A percentile compares a stretch with the other conserved stretches of the same genome.
Conservation (phyloP, 306 rosid genomes). For the Rosa multiflora region DNA sequence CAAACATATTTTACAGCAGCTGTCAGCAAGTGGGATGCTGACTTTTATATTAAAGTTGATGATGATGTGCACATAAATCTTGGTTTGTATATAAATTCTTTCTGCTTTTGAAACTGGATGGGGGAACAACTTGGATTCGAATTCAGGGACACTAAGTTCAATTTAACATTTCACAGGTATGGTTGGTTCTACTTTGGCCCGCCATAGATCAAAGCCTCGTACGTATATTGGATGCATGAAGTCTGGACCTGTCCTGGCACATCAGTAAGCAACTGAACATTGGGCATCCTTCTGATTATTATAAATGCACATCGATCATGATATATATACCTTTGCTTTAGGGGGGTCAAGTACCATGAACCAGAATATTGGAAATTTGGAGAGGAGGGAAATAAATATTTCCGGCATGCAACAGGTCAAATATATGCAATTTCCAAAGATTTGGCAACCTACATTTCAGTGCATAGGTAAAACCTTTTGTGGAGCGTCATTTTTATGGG, state of each 20-base stretch:
- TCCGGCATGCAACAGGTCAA: constrained; percentile 64
- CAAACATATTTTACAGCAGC: constrained; percentile 52
- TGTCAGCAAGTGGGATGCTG: constrained; percentile 63
- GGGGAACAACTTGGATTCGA: not conserved
- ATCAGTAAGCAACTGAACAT: constrained; percentile 40
- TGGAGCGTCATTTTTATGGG: not conserved
- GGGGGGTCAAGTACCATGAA: constrained; percentile 55
- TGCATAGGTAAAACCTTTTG: constrained; percentile 33
- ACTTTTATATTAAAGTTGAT: constrained; percentile 61
- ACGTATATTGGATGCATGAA: constrained; percentile 66
- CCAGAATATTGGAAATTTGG: constrained; percentile 71
- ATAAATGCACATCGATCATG: constrained; percentile 4
- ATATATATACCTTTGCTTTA: constrained; percentile 16
- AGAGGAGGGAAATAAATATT: constrained; percentile 62
- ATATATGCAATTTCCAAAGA: constrained; percentile 55
- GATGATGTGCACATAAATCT: constrained; percentile 65
- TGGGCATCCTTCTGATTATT: constrained; percentile 1
- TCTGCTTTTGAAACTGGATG: not conserved
- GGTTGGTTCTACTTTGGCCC: constrained; percentile 60
- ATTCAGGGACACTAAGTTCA: constrained; percentile 1
- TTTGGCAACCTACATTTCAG: constrained; percentile 60
- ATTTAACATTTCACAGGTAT: constrained; percentile 37
- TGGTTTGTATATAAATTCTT: constrained; percentile 31
- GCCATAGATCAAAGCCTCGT: constrained; percentile 58
- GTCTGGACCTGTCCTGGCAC: constrained; percentile 60